A percentile compares a stretch with the other conserved stretches of the same genome.
phyloP scores from a whole-genome alignment of 257 asterid genomes.

The Paraleonurus japonicus region DNA sequence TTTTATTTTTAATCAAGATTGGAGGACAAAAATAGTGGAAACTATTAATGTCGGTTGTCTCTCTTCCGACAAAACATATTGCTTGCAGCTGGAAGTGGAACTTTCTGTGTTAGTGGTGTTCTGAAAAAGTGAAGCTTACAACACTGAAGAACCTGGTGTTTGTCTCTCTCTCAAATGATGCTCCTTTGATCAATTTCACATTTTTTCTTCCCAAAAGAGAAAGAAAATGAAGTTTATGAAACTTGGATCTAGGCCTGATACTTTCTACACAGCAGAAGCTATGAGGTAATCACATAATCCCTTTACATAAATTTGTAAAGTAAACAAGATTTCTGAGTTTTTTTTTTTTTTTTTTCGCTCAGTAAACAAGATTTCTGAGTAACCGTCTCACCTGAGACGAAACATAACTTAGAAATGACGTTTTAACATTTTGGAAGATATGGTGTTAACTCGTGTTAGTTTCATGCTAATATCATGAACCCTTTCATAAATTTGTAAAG shows the following conservation, averaged over 20 bases:
- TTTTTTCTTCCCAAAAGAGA: not conserved
- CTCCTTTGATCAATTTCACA: slow-evolving; percentile 19
- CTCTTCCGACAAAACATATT: slow-evolving; percentile 40
- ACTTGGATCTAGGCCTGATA: slow-evolving; percentile 60
- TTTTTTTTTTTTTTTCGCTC: too few relatives aligned
- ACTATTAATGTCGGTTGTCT: slow-evolving; percentile 12
- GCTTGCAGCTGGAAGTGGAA: slow-evolving; percentile 47
- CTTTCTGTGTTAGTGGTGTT: slow-evolving; percentile 33
- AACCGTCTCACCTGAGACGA: too few relatives aligned
- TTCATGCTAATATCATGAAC: too few relatives aligned
- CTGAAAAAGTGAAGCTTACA: slow-evolving; percentile 31
- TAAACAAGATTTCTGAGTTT: too few relatives aligned
- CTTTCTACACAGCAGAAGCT: slow-evolving; percentile 56
- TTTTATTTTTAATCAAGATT: not conserved
- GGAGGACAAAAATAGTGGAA: slow-evolving; percentile 8
- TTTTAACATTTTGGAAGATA: too few relatives aligned
- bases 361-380: too few relatives aligned
- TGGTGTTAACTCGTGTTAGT: too few relatives aligned
- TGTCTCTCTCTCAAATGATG: slow-evolving; percentile 32
- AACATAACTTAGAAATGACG: too few relatives aligned
- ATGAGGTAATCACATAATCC: slow-evolving; percentile 36
- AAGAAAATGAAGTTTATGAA: slow-evolving; percentile 60
- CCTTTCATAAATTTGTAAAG: too few relatives aligned
- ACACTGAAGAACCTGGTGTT: slow-evolving; percentile 26
- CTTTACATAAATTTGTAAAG: not conserved